Evolutionary conservation across 768 basidiomycete species (phyloP).

Genomic region (Termitomyces sp.): DNA sequence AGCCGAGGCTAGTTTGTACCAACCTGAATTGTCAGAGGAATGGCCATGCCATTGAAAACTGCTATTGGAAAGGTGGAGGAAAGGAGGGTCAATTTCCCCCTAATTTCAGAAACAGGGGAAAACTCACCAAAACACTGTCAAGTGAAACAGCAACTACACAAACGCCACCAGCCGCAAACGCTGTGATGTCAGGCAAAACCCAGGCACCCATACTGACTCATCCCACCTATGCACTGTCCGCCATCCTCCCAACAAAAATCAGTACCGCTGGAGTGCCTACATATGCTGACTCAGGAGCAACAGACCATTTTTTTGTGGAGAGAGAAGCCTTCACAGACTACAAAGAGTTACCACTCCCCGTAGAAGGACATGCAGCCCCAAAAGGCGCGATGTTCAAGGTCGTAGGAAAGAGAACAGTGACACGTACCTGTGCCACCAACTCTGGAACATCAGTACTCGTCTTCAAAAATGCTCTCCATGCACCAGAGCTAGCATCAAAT

Average conservation of each 20-base stretch:
- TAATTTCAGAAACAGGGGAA: background rate
- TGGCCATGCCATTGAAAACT: background rate
- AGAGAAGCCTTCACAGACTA: background rate
- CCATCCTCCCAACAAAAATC: background rate
- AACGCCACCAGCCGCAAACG: background rate
- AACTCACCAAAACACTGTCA: no score
- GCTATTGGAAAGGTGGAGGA: background rate
- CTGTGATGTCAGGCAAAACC: no score
- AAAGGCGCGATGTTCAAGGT: no score
- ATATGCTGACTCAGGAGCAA: background rate
- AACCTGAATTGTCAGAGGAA: background rate
- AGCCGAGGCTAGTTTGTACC: background rate
- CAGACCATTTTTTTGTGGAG: background rate
- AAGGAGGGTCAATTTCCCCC: background rate
- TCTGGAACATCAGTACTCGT: background rate
- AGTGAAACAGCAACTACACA: background rate
- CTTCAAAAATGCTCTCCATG: background rate
- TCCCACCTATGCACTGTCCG: background rate
- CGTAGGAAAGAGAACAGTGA: background rate
- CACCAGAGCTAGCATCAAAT: background rate
- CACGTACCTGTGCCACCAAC: no score
- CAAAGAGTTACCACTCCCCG: background rate
- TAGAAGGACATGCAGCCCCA: background rate
- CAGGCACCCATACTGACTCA: background rate
- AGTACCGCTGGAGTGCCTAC: no score